Percentiles rank a stretch among this genome's conserved stretches.
These are phyloP conservation scores for Microascus cirrosus DNA, from an alignment of 2,329 filamentous ascomycete genomes.

Conservation along the genomic window DNA sequence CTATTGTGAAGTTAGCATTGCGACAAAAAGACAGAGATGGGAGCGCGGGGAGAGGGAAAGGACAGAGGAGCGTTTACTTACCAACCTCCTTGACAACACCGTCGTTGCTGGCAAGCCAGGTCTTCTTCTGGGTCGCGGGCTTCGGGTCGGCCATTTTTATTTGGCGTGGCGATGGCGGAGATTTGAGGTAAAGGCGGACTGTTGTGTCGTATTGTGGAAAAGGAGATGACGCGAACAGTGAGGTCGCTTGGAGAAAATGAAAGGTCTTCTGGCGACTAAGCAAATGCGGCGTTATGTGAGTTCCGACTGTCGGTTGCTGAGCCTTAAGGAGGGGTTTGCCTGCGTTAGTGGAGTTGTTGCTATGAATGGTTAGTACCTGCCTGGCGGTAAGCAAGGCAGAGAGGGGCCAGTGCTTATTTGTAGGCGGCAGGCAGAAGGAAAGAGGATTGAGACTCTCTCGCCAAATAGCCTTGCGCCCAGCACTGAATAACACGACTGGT, in stretches of 20 bases:
- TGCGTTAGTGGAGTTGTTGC: neutral
- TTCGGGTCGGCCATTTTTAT: constrained; percentile 24
- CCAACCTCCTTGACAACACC: constrained; percentile 32
- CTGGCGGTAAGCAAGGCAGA: neutral
- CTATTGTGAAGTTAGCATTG: constrained; percentile 25
- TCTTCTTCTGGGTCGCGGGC: constrained; percentile 20
- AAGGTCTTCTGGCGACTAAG: neutral
- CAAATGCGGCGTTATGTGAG: neutral
- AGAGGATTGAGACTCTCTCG: too few relatives aligned
- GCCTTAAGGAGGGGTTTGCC: neutral
- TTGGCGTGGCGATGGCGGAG: neutral
- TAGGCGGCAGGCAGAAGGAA: neutral
- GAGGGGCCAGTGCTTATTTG: neutral
- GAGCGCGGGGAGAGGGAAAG: constrained; percentile 3
- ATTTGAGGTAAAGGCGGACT: neutral
- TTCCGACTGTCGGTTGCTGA: neutral
- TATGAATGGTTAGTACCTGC: neutral
- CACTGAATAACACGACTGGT: neutral
- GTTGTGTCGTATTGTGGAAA: neutral
- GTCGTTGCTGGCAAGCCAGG: constrained; percentile 42
- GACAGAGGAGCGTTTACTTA: constrained; percentile 17
- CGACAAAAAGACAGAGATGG: neutral
- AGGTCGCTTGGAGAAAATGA: neutral
- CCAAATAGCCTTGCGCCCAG: neutral
- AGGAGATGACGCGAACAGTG: neutral